Percentiles rank a stretch among this genome's conserved stretches.
Evolutionary conservation across 352 stramenopile genomes (phyloP).

Genomic region (Phytopythium ostracodes): DNA sequence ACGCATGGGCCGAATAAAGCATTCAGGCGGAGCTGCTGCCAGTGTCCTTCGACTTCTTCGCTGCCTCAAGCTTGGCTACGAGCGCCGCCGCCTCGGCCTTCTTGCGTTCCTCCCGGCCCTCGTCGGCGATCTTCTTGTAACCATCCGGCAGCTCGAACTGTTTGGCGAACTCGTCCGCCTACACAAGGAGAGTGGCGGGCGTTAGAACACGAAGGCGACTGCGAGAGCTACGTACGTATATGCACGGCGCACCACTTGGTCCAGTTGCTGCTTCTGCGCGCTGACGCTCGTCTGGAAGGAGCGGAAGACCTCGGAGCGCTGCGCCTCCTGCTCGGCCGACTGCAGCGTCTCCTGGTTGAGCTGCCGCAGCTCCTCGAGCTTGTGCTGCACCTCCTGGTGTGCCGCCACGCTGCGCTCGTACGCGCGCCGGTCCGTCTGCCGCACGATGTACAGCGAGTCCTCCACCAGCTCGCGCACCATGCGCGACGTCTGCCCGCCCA

Average conservation of each 20-base stretch:
- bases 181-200: background rate
- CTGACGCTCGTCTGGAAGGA: conserved; percentile 42
- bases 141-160: conserved; percentile 70
- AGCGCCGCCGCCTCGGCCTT: conserved; percentile 22
- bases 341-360: conserved; percentile 64
- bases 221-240: too few relatives aligned
- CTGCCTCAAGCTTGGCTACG: conserved; percentile 4
- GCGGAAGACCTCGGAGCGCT: conserved; percentile 52
- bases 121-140: conserved; percentile 66
- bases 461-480: conserved; percentile 75
- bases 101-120: conserved; percentile 33
- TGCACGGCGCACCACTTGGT: conserved; percentile 30
- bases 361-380: conserved; percentile 50
- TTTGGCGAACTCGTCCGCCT: conserved; percentile 66
- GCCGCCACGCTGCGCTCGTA: conserved; percentile 61
- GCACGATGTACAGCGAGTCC: conserved; percentile 80
- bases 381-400: conserved; percentile 51
- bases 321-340: conserved; percentile 44
- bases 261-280: conserved; percentile 62
- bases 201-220: too few relatives aligned
- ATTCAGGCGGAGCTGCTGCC: conserved; percentile 7
- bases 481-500: conserved; percentile 77
- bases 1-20: background rate
- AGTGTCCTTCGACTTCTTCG: conserved; percentile 10
- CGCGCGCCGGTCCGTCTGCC: conserved; percentile 60